A percentile compares a stretch with the other conserved stretches of the same genome.
These are phyloP conservation scores for Vitis labrusca DNA, from an alignment of 164 flowering plant species.

Conservation along the genomic window DNA sequence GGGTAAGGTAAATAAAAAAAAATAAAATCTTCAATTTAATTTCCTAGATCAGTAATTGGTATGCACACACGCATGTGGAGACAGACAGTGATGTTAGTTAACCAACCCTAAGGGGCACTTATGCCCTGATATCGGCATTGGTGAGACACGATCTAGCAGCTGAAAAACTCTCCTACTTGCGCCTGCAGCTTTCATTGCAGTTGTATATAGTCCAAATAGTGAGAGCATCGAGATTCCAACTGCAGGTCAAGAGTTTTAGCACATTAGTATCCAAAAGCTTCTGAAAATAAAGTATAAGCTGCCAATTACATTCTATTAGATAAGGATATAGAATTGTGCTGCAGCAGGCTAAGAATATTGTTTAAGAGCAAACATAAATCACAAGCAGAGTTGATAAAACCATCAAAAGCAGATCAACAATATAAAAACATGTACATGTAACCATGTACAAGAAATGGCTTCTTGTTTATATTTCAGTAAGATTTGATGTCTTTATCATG, in stretches of 20 bases:
- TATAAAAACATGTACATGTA: no score
- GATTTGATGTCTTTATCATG: no score
- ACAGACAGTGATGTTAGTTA: conserved; percentile 7
- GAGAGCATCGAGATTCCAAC: conserved; percentile 88
- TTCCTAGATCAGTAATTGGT: background rate
- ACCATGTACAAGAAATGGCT: no score
- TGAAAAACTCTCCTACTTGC: conserved; percentile 98
- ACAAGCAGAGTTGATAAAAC: no score
- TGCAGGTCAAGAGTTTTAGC: conserved; percentile 28
- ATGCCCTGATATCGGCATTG: conserved; percentile 83
- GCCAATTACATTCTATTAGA: background rate
- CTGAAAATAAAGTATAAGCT: background rate
- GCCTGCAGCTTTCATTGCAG: conserved; percentile 98
- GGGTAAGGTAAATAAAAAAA: background rate
- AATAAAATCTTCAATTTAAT: background rate
- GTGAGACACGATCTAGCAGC: conserved; percentile 79
- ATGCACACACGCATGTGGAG: background rate
- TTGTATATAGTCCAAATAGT: conserved; percentile 79
- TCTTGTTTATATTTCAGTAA: no score
- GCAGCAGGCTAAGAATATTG: no score
- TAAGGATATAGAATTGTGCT: no score
- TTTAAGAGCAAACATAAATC: no score
- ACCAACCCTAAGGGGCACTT: conserved; percentile 80
- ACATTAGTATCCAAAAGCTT: background rate
- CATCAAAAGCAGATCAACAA: no score